Percentiles rank a stretch among this genome's conserved stretches.
Evolutionary conservation across 371 early-diverging fungal species (phyloP).

Genomic region (Blyttiomyces sp.): DNA sequence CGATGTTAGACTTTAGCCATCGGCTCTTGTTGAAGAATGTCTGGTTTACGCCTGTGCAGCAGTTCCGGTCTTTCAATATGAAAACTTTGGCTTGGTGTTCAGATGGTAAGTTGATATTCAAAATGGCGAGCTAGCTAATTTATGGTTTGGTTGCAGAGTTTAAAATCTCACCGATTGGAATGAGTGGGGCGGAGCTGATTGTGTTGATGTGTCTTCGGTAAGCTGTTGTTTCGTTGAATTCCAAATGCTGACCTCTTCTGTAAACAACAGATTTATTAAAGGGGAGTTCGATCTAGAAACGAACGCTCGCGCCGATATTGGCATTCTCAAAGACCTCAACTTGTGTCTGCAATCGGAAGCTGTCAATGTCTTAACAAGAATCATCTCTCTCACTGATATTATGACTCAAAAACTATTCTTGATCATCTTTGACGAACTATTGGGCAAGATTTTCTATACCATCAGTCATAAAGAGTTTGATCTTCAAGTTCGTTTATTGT

Average conservation of each 20-base stretch:
- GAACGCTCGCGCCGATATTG: too few relatives aligned
- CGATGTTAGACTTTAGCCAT: slow-evolving; percentile 57
- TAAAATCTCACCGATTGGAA: not conserved
- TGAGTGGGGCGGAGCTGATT: slow-evolving; percentile 42
- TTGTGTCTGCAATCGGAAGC: not conserved
- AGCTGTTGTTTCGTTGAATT: not conserved
- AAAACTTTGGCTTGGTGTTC: not conserved
- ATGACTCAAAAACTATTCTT: not conserved
- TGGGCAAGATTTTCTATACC: not conserved
- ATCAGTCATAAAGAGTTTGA: not conserved
- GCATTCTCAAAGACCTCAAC: not conserved
- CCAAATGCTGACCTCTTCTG: not conserved
- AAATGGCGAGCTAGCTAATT: slow-evolving; percentile 4
- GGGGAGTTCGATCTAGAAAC: too few relatives aligned
- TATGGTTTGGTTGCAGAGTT: slow-evolving; percentile 8
- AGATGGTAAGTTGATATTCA: not conserved
- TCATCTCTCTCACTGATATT: not conserved
- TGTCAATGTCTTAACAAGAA: not conserved
- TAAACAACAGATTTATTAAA: too few relatives aligned
- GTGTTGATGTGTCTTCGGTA: slow-evolving; percentile 39
- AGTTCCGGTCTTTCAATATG: not conserved
- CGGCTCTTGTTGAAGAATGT: slow-evolving; percentile 48
- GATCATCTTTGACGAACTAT: not conserved
- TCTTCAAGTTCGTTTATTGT: not conserved
- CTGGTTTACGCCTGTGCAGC: slow-evolving; percentile 25